A percentile compares a stretch with the other conserved stretches of the same genome.
Evolutionary conservation across 2,329 filamentous ascomycete genomes (phyloP).

Genomic region (Camillea tinctor): DNA sequence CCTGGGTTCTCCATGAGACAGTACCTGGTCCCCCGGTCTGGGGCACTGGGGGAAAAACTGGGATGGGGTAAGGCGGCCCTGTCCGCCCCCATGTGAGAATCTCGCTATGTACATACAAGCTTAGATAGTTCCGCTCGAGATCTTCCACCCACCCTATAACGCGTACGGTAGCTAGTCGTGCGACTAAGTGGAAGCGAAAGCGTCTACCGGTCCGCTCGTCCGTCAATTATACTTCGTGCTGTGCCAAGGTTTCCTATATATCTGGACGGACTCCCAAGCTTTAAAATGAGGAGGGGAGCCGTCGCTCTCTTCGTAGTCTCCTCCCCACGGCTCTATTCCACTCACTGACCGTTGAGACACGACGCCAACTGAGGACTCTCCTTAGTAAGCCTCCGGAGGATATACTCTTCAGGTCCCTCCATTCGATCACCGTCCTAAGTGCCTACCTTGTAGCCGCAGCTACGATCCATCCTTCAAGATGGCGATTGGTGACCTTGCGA

Average conservation of each 20-base stretch:
- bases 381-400: neutral
- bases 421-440: slow-evolving; percentile 5
- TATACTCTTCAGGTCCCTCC: slow-evolving; percentile 3
- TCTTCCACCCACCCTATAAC: slow-evolving; percentile 14
- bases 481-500: slow-evolving; percentile 12
- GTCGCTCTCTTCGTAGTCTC: slow-evolving; percentile 4
- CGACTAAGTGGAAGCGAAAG: slow-evolving; percentile 17
- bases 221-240: slow-evolving; percentile 18
- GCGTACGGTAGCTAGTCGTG: slow-evolving; percentile 12
- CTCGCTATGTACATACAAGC: slow-evolving; percentile 18
- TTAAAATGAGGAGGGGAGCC: slow-evolving; percentile 1
- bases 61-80: slow-evolving; percentile 25
- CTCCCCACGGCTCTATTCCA: slow-evolving; percentile 9
- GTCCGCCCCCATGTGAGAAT: slow-evolving; percentile 24
- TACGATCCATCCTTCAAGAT: slow-evolving; percentile 11
- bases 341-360: slow-evolving; percentile 3
- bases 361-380: slow-evolving; percentile 4
- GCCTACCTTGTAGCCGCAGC: neutral
- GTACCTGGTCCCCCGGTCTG: slow-evolving; percentile 10
- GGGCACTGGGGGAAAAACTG: slow-evolving; percentile 8
- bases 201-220: slow-evolving; percentile 31
- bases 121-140: slow-evolving; percentile 23
- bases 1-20: slow-evolving; percentile 18
- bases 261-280: slow-evolving; percentile 14
- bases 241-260: slow-evolving; percentile 24